Conservation (phyloP, 257 asterid species). For the Cinchona pubescens region DNA sequence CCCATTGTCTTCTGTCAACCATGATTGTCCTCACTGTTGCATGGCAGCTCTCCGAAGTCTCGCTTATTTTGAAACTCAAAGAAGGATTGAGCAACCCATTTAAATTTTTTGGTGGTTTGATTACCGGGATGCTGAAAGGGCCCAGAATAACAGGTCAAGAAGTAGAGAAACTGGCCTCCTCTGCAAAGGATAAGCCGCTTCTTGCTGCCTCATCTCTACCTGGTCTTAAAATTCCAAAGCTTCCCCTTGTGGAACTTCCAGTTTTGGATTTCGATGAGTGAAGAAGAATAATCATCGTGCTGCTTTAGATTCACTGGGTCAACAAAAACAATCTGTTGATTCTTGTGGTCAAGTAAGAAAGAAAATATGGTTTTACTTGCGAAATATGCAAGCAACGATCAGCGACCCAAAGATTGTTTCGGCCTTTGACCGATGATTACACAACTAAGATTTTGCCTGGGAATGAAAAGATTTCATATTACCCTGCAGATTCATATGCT, state of each 20-base stretch:
- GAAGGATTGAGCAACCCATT: constrained; percentile 58
- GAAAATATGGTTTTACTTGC: neutral
- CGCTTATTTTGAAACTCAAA: constrained; percentile 53
- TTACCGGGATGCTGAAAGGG: constrained; percentile 27
- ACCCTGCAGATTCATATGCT: neutral
- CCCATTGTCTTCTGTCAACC: constrained; percentile 65
- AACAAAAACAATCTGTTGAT: neutral
- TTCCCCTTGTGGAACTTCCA: constrained; percentile 43
- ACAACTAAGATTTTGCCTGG: neutral
- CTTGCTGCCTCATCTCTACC: constrained; percentile 38
- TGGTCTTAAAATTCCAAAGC: constrained; percentile 40
- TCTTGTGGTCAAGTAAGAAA: neutral
- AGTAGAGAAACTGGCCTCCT: constrained; percentile 14
- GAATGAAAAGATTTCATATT: neutral
- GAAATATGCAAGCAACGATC: neutral
- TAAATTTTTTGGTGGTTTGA: constrained; percentile 33
- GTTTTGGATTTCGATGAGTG: constrained; percentile 32
- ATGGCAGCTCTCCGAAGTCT: constrained; percentile 84
- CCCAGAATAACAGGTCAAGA: constrained; percentile 14
- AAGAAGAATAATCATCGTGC: constrained; percentile 19
- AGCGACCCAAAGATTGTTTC: neutral
- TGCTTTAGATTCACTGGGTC: neutral
- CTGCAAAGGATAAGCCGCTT: constrained; percentile 23
- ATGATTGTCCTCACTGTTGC: constrained; percentile 59
- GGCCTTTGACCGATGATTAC: neutral